Conservation (phyloP, 2,329 filamentous ascomycete species). For the Cryphonectria radicalis region DNA sequence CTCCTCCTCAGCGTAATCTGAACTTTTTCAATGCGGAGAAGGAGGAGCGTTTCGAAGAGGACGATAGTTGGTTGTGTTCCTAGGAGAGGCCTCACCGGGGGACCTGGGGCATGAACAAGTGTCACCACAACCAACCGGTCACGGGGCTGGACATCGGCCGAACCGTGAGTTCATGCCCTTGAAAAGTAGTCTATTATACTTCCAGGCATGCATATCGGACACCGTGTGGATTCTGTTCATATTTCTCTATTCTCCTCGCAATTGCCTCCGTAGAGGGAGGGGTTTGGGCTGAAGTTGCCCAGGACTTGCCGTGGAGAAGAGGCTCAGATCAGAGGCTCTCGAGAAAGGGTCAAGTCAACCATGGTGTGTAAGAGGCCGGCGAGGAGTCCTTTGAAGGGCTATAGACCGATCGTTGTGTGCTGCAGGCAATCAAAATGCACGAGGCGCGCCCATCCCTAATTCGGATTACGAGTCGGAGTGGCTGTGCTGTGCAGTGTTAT, state of each 20-base stretch:
- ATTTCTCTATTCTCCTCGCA: not conserved
- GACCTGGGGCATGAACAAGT: not conserved
- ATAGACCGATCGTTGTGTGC: not conserved
- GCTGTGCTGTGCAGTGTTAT: slow-evolving; percentile 3
- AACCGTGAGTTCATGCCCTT: not conserved
- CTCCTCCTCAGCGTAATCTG: not conserved
- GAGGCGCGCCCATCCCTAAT: not conserved
- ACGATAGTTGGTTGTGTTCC: no score
- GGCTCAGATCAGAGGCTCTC: not conserved
- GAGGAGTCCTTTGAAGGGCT: not conserved
- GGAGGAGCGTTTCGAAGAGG: no score
- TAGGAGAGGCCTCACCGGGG: not conserved
- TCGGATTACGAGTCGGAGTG: not conserved
- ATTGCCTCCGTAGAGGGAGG: no score
- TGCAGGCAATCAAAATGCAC: not conserved
- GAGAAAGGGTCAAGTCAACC: not conserved
- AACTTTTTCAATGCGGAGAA: not conserved
- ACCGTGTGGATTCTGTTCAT: not conserved
- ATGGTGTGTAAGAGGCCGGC: not conserved
- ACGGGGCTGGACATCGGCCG: not conserved
- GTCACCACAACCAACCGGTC: not conserved
- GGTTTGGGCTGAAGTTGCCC: not conserved
- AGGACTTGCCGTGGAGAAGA: not conserved
- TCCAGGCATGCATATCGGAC: not conserved
- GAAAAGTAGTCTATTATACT: not conserved